Base-by-base conservation (phyloP, 2,329 filamentous ascomycete genomes). In the Cladophialophora immunda region DNA sequence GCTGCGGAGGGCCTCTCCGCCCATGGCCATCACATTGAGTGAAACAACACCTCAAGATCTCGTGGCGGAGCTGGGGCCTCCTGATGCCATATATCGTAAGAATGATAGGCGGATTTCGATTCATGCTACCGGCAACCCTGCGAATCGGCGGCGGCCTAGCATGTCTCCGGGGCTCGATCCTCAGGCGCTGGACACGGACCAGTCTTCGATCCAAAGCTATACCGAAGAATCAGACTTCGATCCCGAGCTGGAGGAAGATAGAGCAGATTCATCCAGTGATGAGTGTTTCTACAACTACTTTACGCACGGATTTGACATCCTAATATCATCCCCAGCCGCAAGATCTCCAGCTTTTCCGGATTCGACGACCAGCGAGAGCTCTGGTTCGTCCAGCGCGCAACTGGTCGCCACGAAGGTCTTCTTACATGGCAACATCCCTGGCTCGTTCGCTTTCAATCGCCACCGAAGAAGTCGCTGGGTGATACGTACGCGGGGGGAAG, bases 211-310 rank as follows among this genome's bases (percentile, higher is more conserved):
- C 62, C 89, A 91, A 70, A 90, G 89, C 0, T 86, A 86, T 30
- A 91, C 89, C 0, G 91, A 93, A 74, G 88, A 89, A 64, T 88
- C 89, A 1, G 87, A 89, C 65, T 83, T 85, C 25, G 90, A 92
- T 32, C 70, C 79, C 32, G 83, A 70, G 81, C 84, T 76, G 72
- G 89, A 79, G 3, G 87, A 89, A 1, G 86, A 88, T 3, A 92
- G 96, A 76, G 80, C 83, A 41, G 76, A 78, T 5, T 77, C 76
- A 6, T 61, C 80, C n/a, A 76, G 79, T 2, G 76, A 80, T 7
- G 84, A 86, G 73, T 93, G 90, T 71, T 99, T 98, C 77, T 97
- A 95, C 80, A 98, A 98, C 77, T 99, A 99, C 78, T 99, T 97
- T 76, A 91, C 94, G 71, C 90, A 97, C 69, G 95, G 95, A 1